Evolutionary conservation across 306 rosid species (phyloP), one percentile per base, ranked within the genome.

Genomic region (Spatholobus suberectus): DNA sequence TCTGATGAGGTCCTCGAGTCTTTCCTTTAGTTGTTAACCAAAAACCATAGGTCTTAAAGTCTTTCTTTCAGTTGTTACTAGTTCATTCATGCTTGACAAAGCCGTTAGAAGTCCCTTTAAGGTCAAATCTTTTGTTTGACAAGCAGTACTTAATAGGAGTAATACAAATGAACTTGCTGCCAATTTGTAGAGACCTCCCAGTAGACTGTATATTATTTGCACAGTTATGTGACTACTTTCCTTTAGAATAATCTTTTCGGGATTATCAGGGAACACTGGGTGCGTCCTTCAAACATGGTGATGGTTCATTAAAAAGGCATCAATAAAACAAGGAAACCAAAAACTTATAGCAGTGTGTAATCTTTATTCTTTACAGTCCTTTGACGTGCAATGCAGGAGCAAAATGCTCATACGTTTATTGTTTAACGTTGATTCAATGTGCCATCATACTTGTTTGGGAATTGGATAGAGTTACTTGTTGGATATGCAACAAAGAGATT

Each of bases 401-500:
- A 69, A 18, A 68, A 69, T 68, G 38, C 32, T 6, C 27, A 6
- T 23, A 26, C 54, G 41, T 35, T 44, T 35, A 57, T 8, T 57
- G 32, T 11, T 57, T 21, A 55, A 54, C 10, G 37, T 29, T 46
- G 37, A 73, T n/a, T 35, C 68, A 61, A 21, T 4, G 61, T 1
- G 5, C 15, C 32, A 58, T 23, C 65, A 23, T 11, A 24, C 65
- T 58, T 58, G 34, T 58, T 59, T 12, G 8, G 37, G 37, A 3
- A 26, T 26, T 8, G 34, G 20, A 41, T 6, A 26, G 27, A 43
- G 18, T 40, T 38, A 54, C 35, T 55, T 18, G 51, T 66, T 54
- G 43, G 47, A 72, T 38, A 46, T 26, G 66, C 81, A 75, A 40
- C 51, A 59, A 58, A 24, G 23, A 12, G 57, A 69, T 24, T 24